phyloP scores from a whole-genome alignment of 495 filamentous ascomycete species.

The Penicillium flavigenum region DNA sequence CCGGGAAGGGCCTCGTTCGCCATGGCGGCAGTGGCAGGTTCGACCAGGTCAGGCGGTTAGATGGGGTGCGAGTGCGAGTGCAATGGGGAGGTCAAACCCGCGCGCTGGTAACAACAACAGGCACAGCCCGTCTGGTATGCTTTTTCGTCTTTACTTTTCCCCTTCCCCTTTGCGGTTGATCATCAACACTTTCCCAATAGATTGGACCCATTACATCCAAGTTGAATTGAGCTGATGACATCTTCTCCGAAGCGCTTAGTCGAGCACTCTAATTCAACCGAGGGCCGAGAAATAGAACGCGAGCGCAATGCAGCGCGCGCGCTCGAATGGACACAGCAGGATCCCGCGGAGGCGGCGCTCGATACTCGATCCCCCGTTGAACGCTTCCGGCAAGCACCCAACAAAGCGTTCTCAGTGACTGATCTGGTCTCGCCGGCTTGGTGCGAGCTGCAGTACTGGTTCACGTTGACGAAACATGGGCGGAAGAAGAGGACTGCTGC shows the following conservation, averaged over 20 bases:
- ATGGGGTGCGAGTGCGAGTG: conserved; percentile 7
- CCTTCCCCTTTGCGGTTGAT: background rate
- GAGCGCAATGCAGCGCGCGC: conserved; percentile 33
- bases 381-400: conserved; percentile 74
- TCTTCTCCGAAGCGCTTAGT: conserved; percentile 65
- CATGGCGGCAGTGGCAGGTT: conserved; percentile 33
- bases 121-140: conserved; percentile 37
- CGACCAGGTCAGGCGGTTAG: conserved; percentile 11
- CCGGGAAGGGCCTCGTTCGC: conserved; percentile 36
- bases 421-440: conserved; percentile 86
- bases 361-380: conserved; percentile 61
- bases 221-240: conserved; percentile 44
- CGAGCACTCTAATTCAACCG: conserved; percentile 49
- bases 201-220: background rate
- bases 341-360: conserved; percentile 14
- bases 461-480: conserved; percentile 74
- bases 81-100: conserved; percentile 25
- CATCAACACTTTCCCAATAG: conserved; percentile 3
- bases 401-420: conserved; percentile 82
- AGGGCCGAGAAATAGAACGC: conserved; percentile 45
- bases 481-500: conserved; percentile 69
- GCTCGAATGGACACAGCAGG: conserved; percentile 28
- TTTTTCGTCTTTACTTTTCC: background rate
- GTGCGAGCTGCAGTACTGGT: conserved; percentile 96
- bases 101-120: conserved; percentile 35